Conservation (phyloP, 1,139 yeast genomes). For the Lodderomyces orthopsilosis region DNA sequence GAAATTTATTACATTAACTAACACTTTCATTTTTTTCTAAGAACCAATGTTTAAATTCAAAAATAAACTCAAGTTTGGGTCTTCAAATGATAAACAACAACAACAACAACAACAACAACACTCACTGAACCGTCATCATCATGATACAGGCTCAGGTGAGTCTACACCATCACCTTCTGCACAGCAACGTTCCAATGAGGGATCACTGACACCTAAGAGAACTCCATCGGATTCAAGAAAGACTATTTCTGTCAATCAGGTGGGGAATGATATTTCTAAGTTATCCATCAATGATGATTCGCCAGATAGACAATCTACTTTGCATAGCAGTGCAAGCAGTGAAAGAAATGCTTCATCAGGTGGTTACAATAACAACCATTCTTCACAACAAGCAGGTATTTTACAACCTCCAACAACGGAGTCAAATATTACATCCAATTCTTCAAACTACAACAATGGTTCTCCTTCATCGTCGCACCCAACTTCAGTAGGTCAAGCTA, state of each 20-base stretch:
- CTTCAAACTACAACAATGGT: conserved; percentile 5
- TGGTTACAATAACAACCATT: background rate
- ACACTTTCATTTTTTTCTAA: no score
- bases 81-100: conserved; percentile 19
- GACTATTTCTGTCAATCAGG: conserved; percentile 23
- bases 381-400: conserved; percentile 4
- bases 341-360: background rate
- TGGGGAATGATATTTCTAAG: conserved; percentile 29
- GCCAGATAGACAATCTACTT: conserved; percentile 5
- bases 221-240: conserved; percentile 28
- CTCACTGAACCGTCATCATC: background rate
- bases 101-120: conserved; percentile 15
- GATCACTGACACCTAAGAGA: conserved; percentile 16
- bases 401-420: conserved; percentile 10
- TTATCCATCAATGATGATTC: conserved; percentile 20
- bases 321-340: conserved; percentile 4
- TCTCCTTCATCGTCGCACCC: conserved; percentile 12
- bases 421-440: conserved; percentile 8
- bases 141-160: conserved; percentile 2
- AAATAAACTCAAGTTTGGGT: conserved; percentile 46
- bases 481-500: conserved; percentile 9
- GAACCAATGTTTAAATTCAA: conserved; percentile 41
- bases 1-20: no score
- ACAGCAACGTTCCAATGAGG: conserved; percentile 7
- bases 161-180: conserved; percentile 11